Conservation (phyloP, 495 filamentous ascomycete species). For the Terfezia boudieri region DNA sequence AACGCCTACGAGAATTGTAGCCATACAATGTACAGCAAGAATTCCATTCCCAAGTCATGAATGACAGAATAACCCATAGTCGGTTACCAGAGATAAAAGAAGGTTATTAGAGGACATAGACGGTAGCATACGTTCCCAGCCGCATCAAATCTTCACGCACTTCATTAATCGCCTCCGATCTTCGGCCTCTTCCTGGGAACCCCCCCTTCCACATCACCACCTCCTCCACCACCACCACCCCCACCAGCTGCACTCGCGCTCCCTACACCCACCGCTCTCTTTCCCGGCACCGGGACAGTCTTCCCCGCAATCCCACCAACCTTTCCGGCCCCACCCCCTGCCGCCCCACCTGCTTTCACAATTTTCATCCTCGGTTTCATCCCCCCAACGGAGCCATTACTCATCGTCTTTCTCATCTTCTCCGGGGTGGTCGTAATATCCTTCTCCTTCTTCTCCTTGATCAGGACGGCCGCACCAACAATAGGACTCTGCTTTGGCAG, state of each 20-base stretch:
- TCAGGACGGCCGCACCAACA: neutral
- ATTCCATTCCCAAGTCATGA: too few relatives aligned
- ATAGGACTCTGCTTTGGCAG: neutral
- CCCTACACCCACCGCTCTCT: neutral
- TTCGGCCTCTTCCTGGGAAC: neutral
- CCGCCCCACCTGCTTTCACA: neutral
- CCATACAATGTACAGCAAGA: too few relatives aligned
- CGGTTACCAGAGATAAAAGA: too few relatives aligned
- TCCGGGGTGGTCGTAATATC: neutral
- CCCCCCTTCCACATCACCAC: neutral
- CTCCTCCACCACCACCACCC: neutral
- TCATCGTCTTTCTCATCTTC: constrained; percentile 2
- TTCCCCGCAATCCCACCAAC: constrained; percentile 6
- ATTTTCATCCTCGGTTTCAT: constrained; percentile 9
- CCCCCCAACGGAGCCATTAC: constrained; percentile 1
- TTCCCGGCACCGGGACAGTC: constrained; percentile 5
- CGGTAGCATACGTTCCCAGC: too few relatives aligned
- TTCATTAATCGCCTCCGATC: neutral
- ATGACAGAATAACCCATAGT: too few relatives aligned
- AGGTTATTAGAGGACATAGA: too few relatives aligned
- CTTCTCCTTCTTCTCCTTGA: neutral
- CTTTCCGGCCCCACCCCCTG: neutral
- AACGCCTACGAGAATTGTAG: too few relatives aligned
- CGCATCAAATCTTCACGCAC: too few relatives aligned
- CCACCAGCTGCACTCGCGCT: neutral